Evolutionary conservation across 495 filamentous ascomycete species (phyloP).

Genomic region (Talaromyces adpressus): DNA sequence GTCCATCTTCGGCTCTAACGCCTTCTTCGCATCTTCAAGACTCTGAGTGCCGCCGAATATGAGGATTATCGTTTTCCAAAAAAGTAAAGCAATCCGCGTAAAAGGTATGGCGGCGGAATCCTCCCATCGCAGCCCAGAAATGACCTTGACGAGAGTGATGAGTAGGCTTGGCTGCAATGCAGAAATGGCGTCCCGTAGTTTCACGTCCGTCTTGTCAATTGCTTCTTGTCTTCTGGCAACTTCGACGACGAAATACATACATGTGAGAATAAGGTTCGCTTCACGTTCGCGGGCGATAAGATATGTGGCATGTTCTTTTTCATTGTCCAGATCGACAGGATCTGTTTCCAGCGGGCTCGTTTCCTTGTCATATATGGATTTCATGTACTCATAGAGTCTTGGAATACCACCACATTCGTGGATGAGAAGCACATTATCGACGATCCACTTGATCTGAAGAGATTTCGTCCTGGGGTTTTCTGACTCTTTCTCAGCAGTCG

Average conservation of each 20-base stretch:
- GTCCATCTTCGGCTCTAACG: slow-evolving; percentile 29
- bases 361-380: slow-evolving; percentile 48
- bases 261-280: slow-evolving; percentile 48
- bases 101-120: slow-evolving; percentile 61
- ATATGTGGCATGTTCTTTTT: slow-evolving; percentile 23
- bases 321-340: slow-evolving; percentile 25
- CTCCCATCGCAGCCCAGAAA: slow-evolving; percentile 80
- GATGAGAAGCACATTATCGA: slow-evolving; percentile 52
- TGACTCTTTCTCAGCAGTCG: slow-evolving; percentile 18
- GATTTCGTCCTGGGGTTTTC: slow-evolving; percentile 40
- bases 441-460: slow-evolving; percentile 65
- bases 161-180: slow-evolving; percentile 61
- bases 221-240: slow-evolving; percentile 46
- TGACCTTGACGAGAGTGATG: slow-evolving; percentile 64
- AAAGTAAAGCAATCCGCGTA: slow-evolving; percentile 64
- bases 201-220: slow-evolving; percentile 16
- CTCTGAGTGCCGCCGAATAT: slow-evolving; percentile 70
- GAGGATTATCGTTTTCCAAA: slow-evolving; percentile 87
- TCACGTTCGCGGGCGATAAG: slow-evolving; percentile 37
- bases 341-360: slow-evolving; percentile 20
- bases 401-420: slow-evolving; percentile 53
- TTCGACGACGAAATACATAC: slow-evolving; percentile 68
- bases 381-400: slow-evolving; percentile 53
- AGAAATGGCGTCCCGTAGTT: slow-evolving; percentile 31
- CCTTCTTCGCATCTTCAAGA: slow-evolving; percentile 66